phyloP scores from a whole-genome alignment of 306 rosid species.

The Rubus parviflorus region DNA sequence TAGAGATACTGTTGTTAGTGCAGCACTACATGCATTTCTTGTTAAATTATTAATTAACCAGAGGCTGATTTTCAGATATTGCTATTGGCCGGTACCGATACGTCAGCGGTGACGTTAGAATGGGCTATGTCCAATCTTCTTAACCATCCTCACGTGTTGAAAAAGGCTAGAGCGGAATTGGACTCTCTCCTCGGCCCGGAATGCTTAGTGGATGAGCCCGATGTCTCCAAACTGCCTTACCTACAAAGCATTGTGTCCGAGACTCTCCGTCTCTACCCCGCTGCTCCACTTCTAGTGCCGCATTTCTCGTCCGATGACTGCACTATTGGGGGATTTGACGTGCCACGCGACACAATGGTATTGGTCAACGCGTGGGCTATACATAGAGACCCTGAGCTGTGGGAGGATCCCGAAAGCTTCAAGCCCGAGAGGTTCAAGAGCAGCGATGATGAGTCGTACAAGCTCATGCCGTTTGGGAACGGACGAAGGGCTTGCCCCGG shows the following conservation, averaged over 20 bases:
- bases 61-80: background rate
- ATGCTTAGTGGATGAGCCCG: conserved; percentile 40
- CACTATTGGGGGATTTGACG: conserved; percentile 37
- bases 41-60: too few relatives aligned
- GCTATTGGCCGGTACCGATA: conserved; percentile 53
- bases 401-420: conserved; percentile 46
- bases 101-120: conserved; percentile 50
- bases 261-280: conserved; percentile 45
- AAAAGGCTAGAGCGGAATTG: conserved; percentile 43
- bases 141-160: conserved; percentile 45
- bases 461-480: conserved; percentile 46
- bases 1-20: too few relatives aligned
- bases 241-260: conserved; percentile 46
- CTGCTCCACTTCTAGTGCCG: conserved; percentile 41
- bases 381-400: conserved; percentile 46
- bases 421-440: conserved; percentile 47
- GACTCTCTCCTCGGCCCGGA: conserved; percentile 42
- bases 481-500: conserved; percentile 63
- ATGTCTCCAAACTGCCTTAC: conserved; percentile 43
- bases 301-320: conserved; percentile 48
- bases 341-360: conserved; percentile 45
- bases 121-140: conserved; percentile 59
- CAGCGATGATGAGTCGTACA: background rate
- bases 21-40: too few relatives aligned
- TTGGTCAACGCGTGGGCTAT: conserved; percentile 62